phyloP scores from a whole-genome alignment of 2,329 filamentous ascomycete species.

The Tricladium varicosporioides region DNA sequence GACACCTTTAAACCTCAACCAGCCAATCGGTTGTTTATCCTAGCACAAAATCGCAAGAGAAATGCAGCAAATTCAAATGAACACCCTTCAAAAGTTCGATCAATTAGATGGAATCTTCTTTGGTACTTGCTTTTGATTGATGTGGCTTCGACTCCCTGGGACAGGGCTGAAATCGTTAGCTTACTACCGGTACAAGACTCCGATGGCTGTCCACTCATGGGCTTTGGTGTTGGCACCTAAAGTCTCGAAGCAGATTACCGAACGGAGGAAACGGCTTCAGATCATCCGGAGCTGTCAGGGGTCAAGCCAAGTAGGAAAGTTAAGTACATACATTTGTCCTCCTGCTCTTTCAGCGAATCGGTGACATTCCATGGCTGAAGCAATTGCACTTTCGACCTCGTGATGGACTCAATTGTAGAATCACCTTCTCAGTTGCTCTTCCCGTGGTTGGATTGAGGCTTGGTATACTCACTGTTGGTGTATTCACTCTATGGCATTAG shows the following conservation, averaged over 20 bases:
- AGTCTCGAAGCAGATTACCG: not conserved
- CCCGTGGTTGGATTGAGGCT: not conserved
- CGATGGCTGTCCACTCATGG: not conserved
- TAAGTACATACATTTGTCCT: not conserved
- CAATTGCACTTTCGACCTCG: not conserved
- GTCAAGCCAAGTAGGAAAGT: not conserved
- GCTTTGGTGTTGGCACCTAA: too few relatives aligned
- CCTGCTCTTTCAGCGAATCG: not conserved
- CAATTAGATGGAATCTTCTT: too few relatives aligned
- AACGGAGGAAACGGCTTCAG: constrained; percentile 3
- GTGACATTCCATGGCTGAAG: not conserved
- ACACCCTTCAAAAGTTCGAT: not conserved
- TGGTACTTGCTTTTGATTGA: not conserved
- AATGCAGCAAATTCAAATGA: not conserved
- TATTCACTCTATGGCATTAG: not conserved
- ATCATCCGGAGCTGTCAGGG: not conserved
- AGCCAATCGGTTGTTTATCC: constrained; percentile 6
- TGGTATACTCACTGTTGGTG: not conserved
- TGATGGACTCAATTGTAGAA: not conserved
- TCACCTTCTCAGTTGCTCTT: not conserved
- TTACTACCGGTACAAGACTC: not conserved
- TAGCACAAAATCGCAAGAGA: not conserved
- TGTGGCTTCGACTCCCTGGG: not conserved
- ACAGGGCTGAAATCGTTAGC: not conserved
- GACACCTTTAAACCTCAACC: not conserved